Evolutionary conservation across 2,329 filamentous ascomycete species (phyloP).

Genomic region (Exophiala sideris): DNA sequence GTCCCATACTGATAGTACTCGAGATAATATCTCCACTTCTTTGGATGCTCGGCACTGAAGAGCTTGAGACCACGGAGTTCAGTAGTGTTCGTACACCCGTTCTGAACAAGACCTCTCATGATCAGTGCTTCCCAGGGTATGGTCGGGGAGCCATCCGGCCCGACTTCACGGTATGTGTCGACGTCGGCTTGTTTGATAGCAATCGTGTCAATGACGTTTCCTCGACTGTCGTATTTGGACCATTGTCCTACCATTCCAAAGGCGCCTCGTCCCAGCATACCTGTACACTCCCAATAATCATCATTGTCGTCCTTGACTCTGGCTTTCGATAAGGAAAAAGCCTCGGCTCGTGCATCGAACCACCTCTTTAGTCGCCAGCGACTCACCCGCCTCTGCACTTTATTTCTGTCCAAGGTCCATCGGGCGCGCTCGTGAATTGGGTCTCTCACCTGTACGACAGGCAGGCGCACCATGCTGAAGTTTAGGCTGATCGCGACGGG

Average conservation of each 20-base stretch:
- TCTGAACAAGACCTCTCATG: conserved; percentile 5
- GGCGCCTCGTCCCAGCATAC: conserved; percentile 12
- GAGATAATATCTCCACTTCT: conserved; percentile 18
- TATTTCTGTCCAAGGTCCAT: conserved; percentile 6
- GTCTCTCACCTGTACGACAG: too few relatives aligned
- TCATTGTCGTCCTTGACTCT: conserved; percentile 1
- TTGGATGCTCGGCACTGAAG: conserved; percentile 1
- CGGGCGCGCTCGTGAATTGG: neutral
- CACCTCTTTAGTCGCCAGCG: conserved; percentile 11
- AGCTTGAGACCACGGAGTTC: conserved; percentile 7
- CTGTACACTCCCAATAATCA: conserved; percentile 18
- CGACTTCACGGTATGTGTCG: conserved; percentile 6
- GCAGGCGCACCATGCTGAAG: too few relatives aligned
- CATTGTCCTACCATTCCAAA: conserved; percentile 22
- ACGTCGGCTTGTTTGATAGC: conserved; percentile 20
- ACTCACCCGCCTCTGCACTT: neutral
- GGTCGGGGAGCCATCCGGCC: neutral
- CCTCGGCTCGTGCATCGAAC: conserved; percentile 2
- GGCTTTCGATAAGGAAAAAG: conserved; percentile 11
- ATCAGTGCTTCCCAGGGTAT: conserved; percentile 18
- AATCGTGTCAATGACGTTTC: conserved; percentile 9
- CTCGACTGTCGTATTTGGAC: conserved; percentile 11
- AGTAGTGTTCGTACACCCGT: conserved; percentile 15
- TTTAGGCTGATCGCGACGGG: too few relatives aligned
- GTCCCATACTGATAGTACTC: conserved; percentile 16